Conservation (phyloP, 2,329 filamentous ascomycete species). For the Aspergillus spinulosporus region DNA sequence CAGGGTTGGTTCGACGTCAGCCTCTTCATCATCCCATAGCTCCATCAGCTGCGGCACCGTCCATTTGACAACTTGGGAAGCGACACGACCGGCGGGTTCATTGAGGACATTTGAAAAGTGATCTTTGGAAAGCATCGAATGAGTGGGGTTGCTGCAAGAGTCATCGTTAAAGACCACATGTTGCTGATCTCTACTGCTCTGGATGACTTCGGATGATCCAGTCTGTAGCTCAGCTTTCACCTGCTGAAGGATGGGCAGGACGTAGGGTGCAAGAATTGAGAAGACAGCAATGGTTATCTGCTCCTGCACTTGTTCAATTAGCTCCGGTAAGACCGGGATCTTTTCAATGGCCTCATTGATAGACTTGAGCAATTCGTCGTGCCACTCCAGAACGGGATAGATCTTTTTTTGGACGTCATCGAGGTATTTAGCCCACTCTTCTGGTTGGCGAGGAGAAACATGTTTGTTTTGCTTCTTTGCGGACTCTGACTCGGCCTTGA, state of each 20-base stretch:
- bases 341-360: conserved; percentile 78
- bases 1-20: conserved; percentile 69
- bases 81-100: conserved; percentile 80
- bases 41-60: conserved; percentile 85
- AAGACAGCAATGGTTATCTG: conserved; percentile 89
- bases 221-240: conserved; percentile 84
- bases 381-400: conserved; percentile 86
- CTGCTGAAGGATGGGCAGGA: conserved; percentile 81
- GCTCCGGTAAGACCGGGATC: conserved; percentile 79
- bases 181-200: conserved; percentile 80
- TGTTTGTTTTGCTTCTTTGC: conserved; percentile 73
- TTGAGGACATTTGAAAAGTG: conserved; percentile 91
- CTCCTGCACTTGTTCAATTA: conserved; percentile 83
- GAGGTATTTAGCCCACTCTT: conserved; percentile 79
- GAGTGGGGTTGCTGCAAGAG: conserved; percentile 74
- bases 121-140: conserved; percentile 95
- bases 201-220: conserved; percentile 82
- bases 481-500: conserved; percentile 72
- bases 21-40: conserved; percentile 76
- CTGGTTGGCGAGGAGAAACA: conserved; percentile 76
- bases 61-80: conserved; percentile 77
- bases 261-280: conserved; percentile 82
- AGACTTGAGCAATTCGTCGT: conserved; percentile 80
- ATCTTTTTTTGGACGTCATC: conserved; percentile 73
- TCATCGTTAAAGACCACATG: conserved; percentile 84